Evolutionary conservation across 148 eudicot genomes (phyloP), one percentile per base, ranked within the genome.

Genomic region (Nyssa sinensis): DNA sequence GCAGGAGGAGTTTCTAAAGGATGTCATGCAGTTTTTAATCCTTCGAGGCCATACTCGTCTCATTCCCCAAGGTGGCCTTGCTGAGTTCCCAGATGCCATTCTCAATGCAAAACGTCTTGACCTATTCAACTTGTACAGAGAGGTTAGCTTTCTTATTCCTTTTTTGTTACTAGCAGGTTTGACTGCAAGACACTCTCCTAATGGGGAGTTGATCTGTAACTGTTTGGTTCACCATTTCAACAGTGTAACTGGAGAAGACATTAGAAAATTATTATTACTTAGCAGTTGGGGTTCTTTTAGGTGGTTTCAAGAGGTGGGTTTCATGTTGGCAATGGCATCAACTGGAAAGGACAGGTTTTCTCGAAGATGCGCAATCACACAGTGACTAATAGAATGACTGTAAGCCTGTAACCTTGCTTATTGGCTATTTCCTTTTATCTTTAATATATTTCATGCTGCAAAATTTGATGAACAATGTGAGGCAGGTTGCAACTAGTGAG

Each of bases 281-380:
- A 44, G 39, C 32, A 51, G 7, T 24, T 77, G 58, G 58, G 35
- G 55, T 30, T 68, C 64, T 77, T 57, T 71, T 80, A 95, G 98
- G 98, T 95, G 74, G 98, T 95, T 78, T 89, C 98, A 60, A 86
- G 98, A 81, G 98, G 98, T n/a, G 98, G 98, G 34, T 95, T 95
- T 80, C 94, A 95, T 75, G 98, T 95, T 79, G 97, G 98, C 81
- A 95, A 95, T 65, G 98, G 97, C 74, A 95, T 95, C 74, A 95
- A 95, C 73, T 95, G 98, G 98, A 95, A 95, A 90, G 98, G 98
- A 30, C 98, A 94, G 77, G 96, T 94, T 64, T 92, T 94, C 77
- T 94, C 97, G 6, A 95, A 94, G 86, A 95, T 95, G 97, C 88
- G 96, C 60, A 95, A 95, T 82, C 96, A 92, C 79, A 95, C 96